Percentiles rank a stretch among this genome's conserved stretches.
These are phyloP conservation scores for Rhodocollybia butyracea DNA, from an alignment of 768 basidiomycete genomes.

Conservation along the genomic window DNA sequence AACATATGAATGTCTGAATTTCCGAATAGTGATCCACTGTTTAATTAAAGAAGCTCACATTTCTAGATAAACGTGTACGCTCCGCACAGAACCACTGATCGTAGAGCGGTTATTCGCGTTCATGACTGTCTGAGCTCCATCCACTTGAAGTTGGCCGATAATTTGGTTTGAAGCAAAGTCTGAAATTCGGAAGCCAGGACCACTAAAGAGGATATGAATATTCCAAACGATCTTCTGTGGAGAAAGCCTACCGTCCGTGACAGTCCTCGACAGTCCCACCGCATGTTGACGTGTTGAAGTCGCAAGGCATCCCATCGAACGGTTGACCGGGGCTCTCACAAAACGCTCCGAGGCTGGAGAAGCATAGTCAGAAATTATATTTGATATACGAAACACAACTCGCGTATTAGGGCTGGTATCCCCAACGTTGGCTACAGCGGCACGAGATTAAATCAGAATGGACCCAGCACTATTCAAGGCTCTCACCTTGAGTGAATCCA, in stretches of 20 bases:
- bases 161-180: slow-evolving; percentile 76
- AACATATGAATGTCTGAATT: too few species aligned
- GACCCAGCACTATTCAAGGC: neutral
- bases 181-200: slow-evolving; percentile 71
- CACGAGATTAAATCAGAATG: too few species aligned
- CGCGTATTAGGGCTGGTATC: slow-evolving; percentile 80
- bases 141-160: slow-evolving; percentile 67
- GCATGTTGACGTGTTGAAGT: slow-evolving; percentile 72
- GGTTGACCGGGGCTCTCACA: slow-evolving; percentile 74
- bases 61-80: slow-evolving; percentile 66
- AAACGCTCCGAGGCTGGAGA: slow-evolving; percentile 58
- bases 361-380: slow-evolving; percentile 1
- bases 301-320: slow-evolving; percentile 65
- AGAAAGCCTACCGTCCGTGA: slow-evolving; percentile 56
- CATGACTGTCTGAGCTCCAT: slow-evolving; percentile 68
- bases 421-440: slow-evolving; percentile 64
- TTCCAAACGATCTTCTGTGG: slow-evolving; percentile 4
- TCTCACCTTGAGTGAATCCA: slow-evolving; percentile 71
- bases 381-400: slow-evolving; percentile 21
- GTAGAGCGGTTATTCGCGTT: slow-evolving; percentile 35
- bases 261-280: slow-evolving; percentile 66
- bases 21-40: too few species aligned
- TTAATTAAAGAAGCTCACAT: too few species aligned
- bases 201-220: slow-evolving; percentile 27
- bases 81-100: slow-evolving; percentile 60